A percentile compares a stretch with the other conserved stretches of the same genome.
Evolutionary conservation across 352 stramenopile genomes (phyloP).

Genomic region (Stephanocyclus meneghinianus): DNA sequence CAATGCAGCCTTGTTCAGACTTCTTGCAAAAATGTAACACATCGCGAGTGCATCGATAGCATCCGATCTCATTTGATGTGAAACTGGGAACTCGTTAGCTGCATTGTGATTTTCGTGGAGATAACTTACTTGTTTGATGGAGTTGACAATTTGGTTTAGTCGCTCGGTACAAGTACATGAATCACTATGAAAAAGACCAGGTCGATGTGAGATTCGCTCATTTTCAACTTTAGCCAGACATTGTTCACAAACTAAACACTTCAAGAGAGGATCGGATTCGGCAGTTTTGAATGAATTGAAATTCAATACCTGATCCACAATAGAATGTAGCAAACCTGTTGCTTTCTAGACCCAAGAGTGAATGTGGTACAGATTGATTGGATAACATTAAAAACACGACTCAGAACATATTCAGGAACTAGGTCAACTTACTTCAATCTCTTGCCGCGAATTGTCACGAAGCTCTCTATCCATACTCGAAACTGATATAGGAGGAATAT

Average conservation of each 20-base stretch:
- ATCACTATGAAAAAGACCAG: conserved; percentile 1
- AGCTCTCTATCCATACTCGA: neutral
- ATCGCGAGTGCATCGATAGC: conserved; percentile 59
- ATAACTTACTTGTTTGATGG: conserved; percentile 24
- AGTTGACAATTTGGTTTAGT: conserved; percentile 33
- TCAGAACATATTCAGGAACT: neutral
- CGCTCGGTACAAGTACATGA: conserved; percentile 21
- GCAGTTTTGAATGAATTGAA: neutral
- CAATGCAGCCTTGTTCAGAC: conserved; percentile 59
- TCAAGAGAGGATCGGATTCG: neutral
- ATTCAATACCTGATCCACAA: neutral
- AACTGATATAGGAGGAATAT: too few relatives aligned
- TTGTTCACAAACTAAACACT: conserved; percentile 19
- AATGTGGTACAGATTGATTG: neutral
- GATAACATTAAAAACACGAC: neutral
- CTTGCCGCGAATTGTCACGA: neutral
- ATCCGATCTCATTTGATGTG: conserved; percentile 23
- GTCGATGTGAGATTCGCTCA: neutral
- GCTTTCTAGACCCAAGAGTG: neutral
- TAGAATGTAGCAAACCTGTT: neutral
- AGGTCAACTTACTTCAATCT: neutral
- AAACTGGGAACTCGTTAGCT: neutral
- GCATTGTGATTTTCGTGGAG: conserved; percentile 2
- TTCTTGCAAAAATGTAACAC: conserved; percentile 65
- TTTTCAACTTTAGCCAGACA: conserved; percentile 8